A percentile compares a stretch with the other conserved stretches of the same genome.
Evolutionary conservation across 306 rosid species (phyloP).

Genomic region (Macrotyloma uniflorum): DNA sequence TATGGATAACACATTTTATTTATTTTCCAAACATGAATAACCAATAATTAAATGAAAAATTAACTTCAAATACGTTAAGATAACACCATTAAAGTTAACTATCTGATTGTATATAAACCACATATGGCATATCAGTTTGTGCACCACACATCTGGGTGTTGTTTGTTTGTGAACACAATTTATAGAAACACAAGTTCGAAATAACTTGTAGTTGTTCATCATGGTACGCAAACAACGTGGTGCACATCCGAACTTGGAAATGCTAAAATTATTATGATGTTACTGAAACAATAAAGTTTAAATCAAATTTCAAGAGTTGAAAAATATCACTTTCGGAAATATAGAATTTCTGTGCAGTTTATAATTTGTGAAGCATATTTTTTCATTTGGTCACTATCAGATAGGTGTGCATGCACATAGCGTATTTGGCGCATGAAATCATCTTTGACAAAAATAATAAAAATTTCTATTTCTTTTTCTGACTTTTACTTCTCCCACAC

Average conservation of each 20-base stretch:
- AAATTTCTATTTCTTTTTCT: not conserved
- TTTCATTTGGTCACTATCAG: not conserved
- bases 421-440: not conserved
- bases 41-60: too few relatives aligned
- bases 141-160: not conserved
- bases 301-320: not conserved
- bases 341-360: not conserved
- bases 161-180: not conserved
- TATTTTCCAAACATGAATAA: too few relatives aligned
- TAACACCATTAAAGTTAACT: too few relatives aligned
- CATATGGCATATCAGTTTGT: not conserved
- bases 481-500: not conserved
- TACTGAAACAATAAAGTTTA: too few relatives aligned
- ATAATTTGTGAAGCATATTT: not conserved
- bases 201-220: not conserved
- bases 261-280: too few relatives aligned
- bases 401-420: not conserved
- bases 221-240: not conserved
- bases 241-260: not conserved
- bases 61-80: too few relatives aligned
- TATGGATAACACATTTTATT: too few relatives aligned
- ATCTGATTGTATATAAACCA: too few relatives aligned
- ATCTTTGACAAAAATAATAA: not conserved
- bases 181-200: not conserved
- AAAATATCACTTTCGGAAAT: not conserved